These are phyloP conservation scores for Pyrus bretschneideri DNA, from an alignment of 306 rosid genomes.

Conservation along the genomic window DNA sequence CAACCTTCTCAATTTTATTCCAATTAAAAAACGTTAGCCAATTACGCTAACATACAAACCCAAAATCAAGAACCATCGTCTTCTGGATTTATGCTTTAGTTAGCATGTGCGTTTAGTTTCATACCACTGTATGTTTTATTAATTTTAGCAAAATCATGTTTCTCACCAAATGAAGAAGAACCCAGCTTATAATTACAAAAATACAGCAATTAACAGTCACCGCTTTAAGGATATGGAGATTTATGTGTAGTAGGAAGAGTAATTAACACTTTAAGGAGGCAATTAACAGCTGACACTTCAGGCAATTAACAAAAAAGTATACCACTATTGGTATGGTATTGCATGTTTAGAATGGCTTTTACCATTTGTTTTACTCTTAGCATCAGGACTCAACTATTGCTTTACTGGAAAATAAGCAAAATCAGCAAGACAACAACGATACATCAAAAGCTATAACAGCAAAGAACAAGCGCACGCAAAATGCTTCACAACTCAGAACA, in stretches of 20 bases:
- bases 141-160: no score
- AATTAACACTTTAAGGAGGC: background rate
- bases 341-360: background rate
- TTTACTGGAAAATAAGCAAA: background rate
- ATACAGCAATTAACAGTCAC: background rate
- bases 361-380: background rate
- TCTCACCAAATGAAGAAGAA: no score
- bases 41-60: background rate
- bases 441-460: background rate
- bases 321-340: background rate
- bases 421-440: background rate
- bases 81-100: background rate
- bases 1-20: conserved; percentile 57
- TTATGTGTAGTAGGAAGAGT: background rate
- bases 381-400: background rate
- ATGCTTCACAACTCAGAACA: background rate
- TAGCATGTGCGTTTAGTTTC: background rate
- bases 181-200: no score
- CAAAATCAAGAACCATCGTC: background rate
- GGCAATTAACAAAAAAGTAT: no score
- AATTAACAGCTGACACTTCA: no score
- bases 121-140: background rate
- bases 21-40: background rate
- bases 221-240: background rate
- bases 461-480: background rate